Conservation (phyloP, 768 basidiomycete species). For the Boletus tylopilopsis region DNA sequence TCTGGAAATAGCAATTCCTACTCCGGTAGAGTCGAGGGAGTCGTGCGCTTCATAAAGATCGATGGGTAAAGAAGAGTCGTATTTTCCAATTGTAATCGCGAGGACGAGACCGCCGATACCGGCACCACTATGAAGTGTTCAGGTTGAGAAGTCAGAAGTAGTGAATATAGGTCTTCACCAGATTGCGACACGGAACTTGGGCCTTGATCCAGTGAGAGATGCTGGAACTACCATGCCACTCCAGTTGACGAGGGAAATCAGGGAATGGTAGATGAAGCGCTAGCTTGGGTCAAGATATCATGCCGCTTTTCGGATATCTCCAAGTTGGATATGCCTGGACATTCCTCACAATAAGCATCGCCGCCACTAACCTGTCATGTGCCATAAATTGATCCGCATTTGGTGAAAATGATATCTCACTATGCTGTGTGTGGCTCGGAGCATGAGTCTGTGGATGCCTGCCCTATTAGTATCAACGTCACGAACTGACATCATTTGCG, state of each 20-base stretch:
- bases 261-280: not conserved
- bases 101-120: conserved; percentile 45
- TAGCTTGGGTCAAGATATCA: not conserved
- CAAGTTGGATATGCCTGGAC: not conserved
- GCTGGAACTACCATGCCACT: not conserved
- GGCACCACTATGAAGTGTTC: conserved; percentile 27
- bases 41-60: conserved; percentile 46
- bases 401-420: no score
- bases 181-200: conserved; percentile 22
- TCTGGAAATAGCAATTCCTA: conserved; percentile 44
- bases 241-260: not conserved
- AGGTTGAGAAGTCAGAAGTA: not conserved
- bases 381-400: no score
- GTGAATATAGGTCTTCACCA: conserved; percentile 8
- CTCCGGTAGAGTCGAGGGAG: conserved; percentile 37
- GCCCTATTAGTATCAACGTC: no score
- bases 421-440: no score
- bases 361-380: no score
- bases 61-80: conserved; percentile 32
- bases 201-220: not conserved
- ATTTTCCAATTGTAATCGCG: conserved; percentile 35
- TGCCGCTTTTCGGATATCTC: not conserved
- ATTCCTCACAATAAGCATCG: not conserved
- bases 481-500: no score
- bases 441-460: no score